Conservation (phyloP, 148 eudicot genomes). For the Vaccinium corymbosum region DNA sequence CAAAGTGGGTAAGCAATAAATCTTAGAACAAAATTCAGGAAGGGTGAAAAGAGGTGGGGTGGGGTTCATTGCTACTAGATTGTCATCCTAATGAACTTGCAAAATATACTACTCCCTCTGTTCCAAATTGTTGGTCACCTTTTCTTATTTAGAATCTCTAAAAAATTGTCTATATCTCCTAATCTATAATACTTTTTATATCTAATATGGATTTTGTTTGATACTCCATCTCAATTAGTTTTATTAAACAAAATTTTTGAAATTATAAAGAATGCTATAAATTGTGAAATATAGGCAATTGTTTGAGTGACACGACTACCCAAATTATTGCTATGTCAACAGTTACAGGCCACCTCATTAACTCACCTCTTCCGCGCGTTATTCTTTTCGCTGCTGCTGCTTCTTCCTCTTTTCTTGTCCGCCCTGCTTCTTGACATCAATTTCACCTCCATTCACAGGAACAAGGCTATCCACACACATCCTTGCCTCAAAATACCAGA, state of each 20-base stretch:
- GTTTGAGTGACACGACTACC: no score
- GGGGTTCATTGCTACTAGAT: background rate
- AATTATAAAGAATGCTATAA: no score
- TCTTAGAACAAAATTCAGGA: background rate
- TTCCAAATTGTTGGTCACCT: no score
- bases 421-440: background rate
- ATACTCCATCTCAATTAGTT: background rate
- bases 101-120: background rate
- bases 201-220: no score
- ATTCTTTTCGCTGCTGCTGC: background rate
- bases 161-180: no score
- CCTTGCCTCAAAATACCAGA: background rate
- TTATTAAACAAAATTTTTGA: no score
- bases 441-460: background rate
- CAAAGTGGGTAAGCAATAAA: background rate
- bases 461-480: constrained; percentile 10
- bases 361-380: background rate
- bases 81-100: background rate
- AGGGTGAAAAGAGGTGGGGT: background rate
- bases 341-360: background rate
- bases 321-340: background rate
- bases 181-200: no score
- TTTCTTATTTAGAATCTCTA: no score
- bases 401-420: background rate
- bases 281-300: no score